These are phyloP conservation scores for Vaccinium darrowii DNA, from an alignment of 148 eudicot genomes.

Conservation along the genomic window DNA sequence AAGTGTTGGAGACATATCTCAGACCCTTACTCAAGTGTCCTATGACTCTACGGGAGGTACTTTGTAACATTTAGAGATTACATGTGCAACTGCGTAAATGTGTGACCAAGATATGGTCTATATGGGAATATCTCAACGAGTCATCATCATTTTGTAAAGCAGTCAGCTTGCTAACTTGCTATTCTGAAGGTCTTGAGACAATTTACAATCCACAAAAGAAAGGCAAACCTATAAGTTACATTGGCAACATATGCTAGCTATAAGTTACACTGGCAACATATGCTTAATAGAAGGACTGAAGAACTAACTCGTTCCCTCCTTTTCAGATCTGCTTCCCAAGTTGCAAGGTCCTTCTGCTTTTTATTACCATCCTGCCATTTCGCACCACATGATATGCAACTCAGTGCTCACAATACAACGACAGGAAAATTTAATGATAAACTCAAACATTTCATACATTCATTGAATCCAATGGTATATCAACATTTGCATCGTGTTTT, in stretches of 20 bases:
- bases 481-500: constrained; percentile 94
- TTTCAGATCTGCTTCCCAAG: constrained; percentile 65
- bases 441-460: constrained; percentile 46
- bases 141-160: not conserved
- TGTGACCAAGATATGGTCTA: not conserved
- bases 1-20: not conserved
- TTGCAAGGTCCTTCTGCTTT: constrained; percentile 59
- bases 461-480: constrained; percentile 77
- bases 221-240: not conserved
- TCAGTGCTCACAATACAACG: not conserved
- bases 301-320: constrained; percentile 62
- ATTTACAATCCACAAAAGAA: constrained; percentile 4
- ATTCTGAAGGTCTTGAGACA: not conserved
- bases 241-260: not conserved
- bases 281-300: constrained; percentile 3
- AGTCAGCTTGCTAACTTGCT: not conserved
- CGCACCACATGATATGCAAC: constrained; percentile 16
- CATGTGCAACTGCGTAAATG: not conserved
- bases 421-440: constrained; percentile 10
- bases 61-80: not conserved
- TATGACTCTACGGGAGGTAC: not conserved
- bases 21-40: not conserved
- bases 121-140: not conserved
- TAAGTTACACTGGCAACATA: not conserved
- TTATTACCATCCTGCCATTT: constrained; percentile 66